phyloP scores from a whole-genome alignment of 768 basidiomycete species.

The Lactarius quietus region DNA sequence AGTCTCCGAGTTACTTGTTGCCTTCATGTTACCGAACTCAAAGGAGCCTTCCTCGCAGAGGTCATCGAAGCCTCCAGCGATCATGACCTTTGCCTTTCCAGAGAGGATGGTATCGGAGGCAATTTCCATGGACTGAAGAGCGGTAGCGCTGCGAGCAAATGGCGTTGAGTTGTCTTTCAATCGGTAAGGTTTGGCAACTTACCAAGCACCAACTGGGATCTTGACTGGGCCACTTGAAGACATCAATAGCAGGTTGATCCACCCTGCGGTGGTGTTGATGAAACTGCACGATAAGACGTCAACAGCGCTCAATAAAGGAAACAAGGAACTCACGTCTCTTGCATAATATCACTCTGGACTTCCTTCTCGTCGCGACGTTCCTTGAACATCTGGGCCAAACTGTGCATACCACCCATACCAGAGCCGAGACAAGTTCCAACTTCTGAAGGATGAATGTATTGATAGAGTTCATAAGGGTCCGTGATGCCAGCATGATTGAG shows the following conservation, averaged over 20 bases:
- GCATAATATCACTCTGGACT: conserved; percentile 96
- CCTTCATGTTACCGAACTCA: conserved; percentile 99
- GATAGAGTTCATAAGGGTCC: conserved; percentile 97
- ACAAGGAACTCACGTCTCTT: conserved; percentile 77
- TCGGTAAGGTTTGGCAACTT: conserved; percentile 31
- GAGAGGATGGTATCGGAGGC: conserved; percentile 93
- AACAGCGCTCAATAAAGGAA: conserved; percentile 3
- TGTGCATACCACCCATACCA: conserved; percentile 95
- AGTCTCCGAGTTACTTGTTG: conserved; percentile 93
- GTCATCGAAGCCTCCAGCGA: conserved; percentile 98
- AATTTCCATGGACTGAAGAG: conserved; percentile 96
- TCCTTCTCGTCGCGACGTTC: conserved; percentile 98
- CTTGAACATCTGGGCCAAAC: conserved; percentile 96
- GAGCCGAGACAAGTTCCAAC: conserved; percentile 92
- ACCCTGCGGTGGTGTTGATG: conserved; percentile 98
- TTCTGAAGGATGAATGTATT: conserved; percentile 94
- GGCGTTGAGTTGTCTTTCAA: conserved; percentile 11
- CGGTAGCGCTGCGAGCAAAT: conserved; percentile 67
- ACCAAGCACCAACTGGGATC: conserved; percentile 99
- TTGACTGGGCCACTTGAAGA: conserved; percentile 98
- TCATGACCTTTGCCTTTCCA: conserved; percentile 99
- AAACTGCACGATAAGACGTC: conserved; percentile 50
- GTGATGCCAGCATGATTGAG: conserved; percentile 96
- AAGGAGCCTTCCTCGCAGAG: conserved; percentile 97
- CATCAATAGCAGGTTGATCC: conserved; percentile 92